Base-by-base conservation (phyloP, 495 filamentous ascomycete species). In the Aspergillus carlsbadensis region DNA sequence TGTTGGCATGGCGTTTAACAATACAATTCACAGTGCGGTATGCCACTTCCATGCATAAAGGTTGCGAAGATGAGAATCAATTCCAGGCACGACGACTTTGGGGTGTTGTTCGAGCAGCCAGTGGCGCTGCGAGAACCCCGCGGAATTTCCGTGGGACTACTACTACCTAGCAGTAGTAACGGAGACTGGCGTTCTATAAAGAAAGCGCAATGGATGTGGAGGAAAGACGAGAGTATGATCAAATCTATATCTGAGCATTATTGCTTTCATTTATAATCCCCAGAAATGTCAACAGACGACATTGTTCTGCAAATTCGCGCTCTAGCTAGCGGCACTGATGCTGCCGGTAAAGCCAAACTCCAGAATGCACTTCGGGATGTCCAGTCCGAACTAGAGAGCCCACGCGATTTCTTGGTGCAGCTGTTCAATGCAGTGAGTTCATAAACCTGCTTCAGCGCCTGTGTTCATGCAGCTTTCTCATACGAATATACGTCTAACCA, bases 231-330 rank as follows among this genome's bases (percentile, higher is more conserved):
- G n/a, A n/a, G n/a, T n/a, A n/a, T n/a, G n/a, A n/a, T n/a, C n/a
- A n/a, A n/a, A n/a, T n/a, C n/a, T n/a, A n/a, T n/a, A n/a, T n/a
- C n/a, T n/a, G n/a, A n/a, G n/a, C 39, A 18, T 42, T 42, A 42
- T 42, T 18, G 36, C 5, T 39, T 14, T 39, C 15, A 5, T 39
- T 39, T 5, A 14, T 5, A 17, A 10, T 5, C 15, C 11, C 5
- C 11, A 39, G 3, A 39, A 39, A 29, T 8, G 4, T 8, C 26
- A 29, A 72, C 72, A 69, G 66, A 72, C 34, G 24, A 60, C n/a
- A 59, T 67, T 29, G 20, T 66, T 39, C 15, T 58, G 40, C 64
- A 72, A 44, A 62, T 72, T 15, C 57, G 48, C 29, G 43, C 51
- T 1, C 42, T 70, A 44, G 59, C 57, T 37, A 20, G 56, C 36